Conservation (phyloP, 768 basidiomycete genomes). For the Auriculariales sp. region DNA sequence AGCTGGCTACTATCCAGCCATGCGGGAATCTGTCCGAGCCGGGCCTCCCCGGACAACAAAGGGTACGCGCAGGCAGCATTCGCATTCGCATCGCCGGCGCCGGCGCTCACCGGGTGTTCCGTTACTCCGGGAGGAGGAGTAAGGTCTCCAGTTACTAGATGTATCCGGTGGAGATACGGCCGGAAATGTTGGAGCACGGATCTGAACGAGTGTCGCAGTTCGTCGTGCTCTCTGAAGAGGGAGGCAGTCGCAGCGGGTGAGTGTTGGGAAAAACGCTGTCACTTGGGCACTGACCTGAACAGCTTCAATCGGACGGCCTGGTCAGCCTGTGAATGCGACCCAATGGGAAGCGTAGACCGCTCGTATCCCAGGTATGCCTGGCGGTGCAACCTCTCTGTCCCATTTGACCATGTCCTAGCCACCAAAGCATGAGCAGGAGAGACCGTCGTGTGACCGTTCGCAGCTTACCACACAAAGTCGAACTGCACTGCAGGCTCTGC, state of each 20-base stretch:
- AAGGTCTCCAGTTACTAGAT: neutral
- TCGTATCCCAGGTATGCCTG: neutral
- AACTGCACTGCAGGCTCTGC: neutral
- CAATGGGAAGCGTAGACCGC: neutral
- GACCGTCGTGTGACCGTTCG: neutral
- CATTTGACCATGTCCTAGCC: neutral
- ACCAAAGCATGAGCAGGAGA: neutral
- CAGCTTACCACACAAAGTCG: neutral
- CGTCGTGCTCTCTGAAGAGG: constrained; percentile 4
- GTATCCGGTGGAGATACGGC: neutral
- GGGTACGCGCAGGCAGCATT: neutral
- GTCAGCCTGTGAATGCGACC: neutral
- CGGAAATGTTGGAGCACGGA: constrained; percentile 5
- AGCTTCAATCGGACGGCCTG: neutral
- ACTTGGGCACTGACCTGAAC: neutral
- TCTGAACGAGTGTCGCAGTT: constrained; percentile 4
- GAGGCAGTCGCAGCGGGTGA: no score
- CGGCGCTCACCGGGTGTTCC: neutral
- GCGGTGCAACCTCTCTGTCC: neutral
- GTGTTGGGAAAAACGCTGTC: neutral
- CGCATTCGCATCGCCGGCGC: neutral
- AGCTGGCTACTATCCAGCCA: constrained; percentile 1
- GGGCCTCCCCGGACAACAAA: neutral
- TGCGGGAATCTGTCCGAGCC: constrained; percentile 2
- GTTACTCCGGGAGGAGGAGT: neutral